Conservation (phyloP, 768 basidiomycete species). For the Pholiota microspora region DNA sequence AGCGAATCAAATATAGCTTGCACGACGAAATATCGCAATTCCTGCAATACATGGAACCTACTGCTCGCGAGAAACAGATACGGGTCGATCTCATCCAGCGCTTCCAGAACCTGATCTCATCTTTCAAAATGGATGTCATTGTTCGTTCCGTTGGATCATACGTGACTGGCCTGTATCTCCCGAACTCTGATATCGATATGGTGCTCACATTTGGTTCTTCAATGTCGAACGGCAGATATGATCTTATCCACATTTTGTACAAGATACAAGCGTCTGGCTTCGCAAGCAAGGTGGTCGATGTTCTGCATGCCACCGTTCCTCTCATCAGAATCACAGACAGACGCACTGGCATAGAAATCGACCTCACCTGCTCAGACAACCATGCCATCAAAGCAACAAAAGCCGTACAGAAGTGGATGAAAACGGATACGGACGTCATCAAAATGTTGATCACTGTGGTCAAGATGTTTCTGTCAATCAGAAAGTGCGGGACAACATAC, state of each 20-base stretch:
- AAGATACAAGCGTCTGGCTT: constrained; percentile 15
- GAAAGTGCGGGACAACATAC: constrained; percentile 24
- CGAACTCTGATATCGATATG: constrained; percentile 28
- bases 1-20: constrained; percentile 8
- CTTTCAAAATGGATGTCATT: constrained; percentile 10
- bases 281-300: constrained; percentile 17
- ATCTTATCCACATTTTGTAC: constrained; percentile 1
- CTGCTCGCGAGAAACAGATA: constrained; percentile 12
- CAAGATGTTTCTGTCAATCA: constrained; percentile 24
- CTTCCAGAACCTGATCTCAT: constrained; percentile 18
- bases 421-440: constrained; percentile 13
- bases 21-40: constrained; percentile 22
- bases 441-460: constrained; percentile 21
- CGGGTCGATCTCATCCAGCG: constrained; percentile 21
- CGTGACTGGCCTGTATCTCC: constrained; percentile 23
- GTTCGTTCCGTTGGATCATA: constrained; percentile 22
- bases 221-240: neutral
- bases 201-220: constrained; percentile 11
- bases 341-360: constrained; percentile 23
- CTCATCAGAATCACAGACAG: constrained; percentile 24
- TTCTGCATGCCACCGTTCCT: constrained; percentile 19
- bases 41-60: constrained; percentile 23
- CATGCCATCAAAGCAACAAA: constrained; percentile 19
- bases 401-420: constrained; percentile 20
- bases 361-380: constrained; percentile 18